These are phyloP conservation scores for Tetrahymena thermophila DNA, from an alignment of 73 alveolate species.

Conservation along the genomic window DNA sequence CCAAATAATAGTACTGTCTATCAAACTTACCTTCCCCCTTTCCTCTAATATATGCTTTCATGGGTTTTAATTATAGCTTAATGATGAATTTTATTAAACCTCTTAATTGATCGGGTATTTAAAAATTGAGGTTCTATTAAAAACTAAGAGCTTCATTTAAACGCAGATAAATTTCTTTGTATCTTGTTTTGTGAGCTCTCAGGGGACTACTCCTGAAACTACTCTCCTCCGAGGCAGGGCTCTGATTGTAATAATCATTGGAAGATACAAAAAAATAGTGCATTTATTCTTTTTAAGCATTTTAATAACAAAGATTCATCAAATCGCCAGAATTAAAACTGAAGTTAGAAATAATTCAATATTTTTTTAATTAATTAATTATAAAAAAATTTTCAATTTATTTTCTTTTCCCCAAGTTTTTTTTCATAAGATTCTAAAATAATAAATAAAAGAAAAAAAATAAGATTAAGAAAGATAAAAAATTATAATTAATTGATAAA, in stretches of 20 bases:
- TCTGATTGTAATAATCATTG: neutral
- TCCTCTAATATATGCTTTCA: neutral
- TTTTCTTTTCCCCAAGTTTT: neutral
- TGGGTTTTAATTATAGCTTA: neutral
- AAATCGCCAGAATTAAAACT: neutral
- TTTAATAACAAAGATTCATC: neutral
- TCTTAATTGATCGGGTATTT: neutral
- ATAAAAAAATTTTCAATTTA: too few relatives aligned
- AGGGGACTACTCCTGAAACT: conserved; percentile 5
- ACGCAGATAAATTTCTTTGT: neutral
- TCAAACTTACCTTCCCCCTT: conserved; percentile 1
- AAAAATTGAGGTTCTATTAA: neutral
- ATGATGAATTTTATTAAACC: neutral
- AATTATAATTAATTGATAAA: neutral
- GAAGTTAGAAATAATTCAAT: neutral
- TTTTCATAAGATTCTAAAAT: neutral
- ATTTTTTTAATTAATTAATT: too few relatives aligned
- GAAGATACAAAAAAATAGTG: neutral
- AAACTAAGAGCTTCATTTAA: neutral
- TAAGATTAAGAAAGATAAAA: too few relatives aligned
- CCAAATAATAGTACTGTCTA: neutral
- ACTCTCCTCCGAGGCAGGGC: conserved; percentile 6
- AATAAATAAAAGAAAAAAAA: too few relatives aligned
- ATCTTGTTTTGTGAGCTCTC: neutral
- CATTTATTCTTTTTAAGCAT: neutral